Conservation (phyloP, 2,329 filamentous ascomycete genomes). For the Fusarium burgessii region DNA sequence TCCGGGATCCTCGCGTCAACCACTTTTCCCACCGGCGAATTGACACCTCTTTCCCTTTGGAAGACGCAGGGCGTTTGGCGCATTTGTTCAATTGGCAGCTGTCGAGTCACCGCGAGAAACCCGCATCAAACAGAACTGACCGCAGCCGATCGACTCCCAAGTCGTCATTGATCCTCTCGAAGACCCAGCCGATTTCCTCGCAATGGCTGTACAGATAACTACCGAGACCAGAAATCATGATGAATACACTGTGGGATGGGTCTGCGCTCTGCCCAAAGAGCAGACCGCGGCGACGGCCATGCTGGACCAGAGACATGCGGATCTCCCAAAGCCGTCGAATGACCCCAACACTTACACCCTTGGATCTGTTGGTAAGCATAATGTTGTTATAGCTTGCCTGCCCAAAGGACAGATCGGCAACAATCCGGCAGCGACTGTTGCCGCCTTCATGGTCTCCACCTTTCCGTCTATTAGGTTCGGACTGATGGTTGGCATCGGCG, state of each 20-base stretch:
- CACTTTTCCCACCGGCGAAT: background rate
- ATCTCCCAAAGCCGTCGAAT: background rate
- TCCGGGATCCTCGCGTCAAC: background rate
- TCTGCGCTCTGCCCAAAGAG: background rate
- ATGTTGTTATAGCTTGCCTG: background rate
- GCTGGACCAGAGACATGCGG: slow-evolving; percentile 1
- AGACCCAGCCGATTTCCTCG: background rate
- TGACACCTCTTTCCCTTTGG: background rate
- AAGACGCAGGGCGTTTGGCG: background rate
- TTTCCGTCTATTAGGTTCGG: slow-evolving; percentile 12
- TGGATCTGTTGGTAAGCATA: background rate
- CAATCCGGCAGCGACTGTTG: background rate
- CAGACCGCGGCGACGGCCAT: background rate
- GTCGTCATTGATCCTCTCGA: no score
- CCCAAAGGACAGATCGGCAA: background rate
- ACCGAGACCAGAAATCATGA: background rate
- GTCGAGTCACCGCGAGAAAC: background rate
- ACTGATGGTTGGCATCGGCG: slow-evolving; percentile 19
- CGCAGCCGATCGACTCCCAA: background rate
- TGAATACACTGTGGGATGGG: background rate
- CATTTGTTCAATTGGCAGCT: background rate
- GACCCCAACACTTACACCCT: slow-evolving; percentile 11
- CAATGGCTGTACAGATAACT: background rate
- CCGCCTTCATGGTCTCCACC: background rate
- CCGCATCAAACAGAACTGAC: background rate